Evolutionary conservation across 2,329 filamentous ascomycete species (phyloP), one percentile per base, ranked within the genome.

Genomic region (Didymella pomorum): DNA sequence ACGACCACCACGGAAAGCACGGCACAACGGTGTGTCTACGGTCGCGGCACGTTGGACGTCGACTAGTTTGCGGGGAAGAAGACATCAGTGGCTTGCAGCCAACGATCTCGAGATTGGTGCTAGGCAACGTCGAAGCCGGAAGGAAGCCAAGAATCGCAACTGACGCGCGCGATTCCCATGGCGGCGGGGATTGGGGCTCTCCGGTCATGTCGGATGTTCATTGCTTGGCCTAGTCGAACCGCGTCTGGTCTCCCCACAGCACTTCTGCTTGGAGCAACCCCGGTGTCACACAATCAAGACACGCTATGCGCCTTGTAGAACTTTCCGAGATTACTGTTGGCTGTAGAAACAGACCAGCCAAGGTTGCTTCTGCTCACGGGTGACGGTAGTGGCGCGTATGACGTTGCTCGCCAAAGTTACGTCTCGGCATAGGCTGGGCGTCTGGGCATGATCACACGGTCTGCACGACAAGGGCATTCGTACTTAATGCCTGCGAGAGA

Each of bases 361-460:
- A 65, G 63, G 25, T 54, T 41, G 28, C 35, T 52, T 50, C 45
- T 50, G 50, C 39, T 63, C 54, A 51, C 31, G 26, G 42, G 58
- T 63, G 65, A 63, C 51, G 59, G 64, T 52, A 60, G 65, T 63
- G 67, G 67, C 61, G 62, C 46, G 52, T 51, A 68, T 68, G 67
- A 69, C 67, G 67, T 69, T 66, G 9, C 14, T 45, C 48, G 46
- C 52, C 43, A 56, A 60, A 44, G 41, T 52, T 26, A 60, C 52
- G 52, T 60, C 67, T 70, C 60, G 67, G 67, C 67, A 53, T 39
- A 35, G 26, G 31, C 56, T 58, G 56, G 56, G 56, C 59, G 20
- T 37, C 67, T 70, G 66, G 67, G 67, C 67, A 69, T 69, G 66
- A 65, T 61, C 47, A 58, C 63, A 69, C 64, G 53, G 48, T 47